phyloP scores from a whole-genome alignment of 257 asterid genomes.

The Vinca minor region DNA sequence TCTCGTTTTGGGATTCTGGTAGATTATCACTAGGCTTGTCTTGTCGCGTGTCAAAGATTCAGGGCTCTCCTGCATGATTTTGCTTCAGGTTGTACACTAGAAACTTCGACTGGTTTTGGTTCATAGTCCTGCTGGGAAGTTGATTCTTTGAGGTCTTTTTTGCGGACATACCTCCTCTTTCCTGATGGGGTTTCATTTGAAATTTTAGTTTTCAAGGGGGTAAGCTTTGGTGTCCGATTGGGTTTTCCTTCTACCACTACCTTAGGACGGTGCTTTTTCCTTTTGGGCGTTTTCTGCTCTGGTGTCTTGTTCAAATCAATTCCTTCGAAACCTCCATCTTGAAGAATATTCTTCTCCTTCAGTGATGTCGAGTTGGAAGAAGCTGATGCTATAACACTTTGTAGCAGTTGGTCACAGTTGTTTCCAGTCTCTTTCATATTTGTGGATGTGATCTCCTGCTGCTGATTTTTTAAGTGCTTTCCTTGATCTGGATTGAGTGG shows the following conservation, averaged over 20 bases:
- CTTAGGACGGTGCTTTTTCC: conserved; percentile 84
- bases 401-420: conserved; percentile 22
- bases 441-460: conserved; percentile 18
- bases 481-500: too few relatives aligned
- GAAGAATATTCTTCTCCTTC: conserved; percentile 26
- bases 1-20: conserved; percentile 24
- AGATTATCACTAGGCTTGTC: conserved; percentile 25
- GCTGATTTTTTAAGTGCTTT: too few relatives aligned
- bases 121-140: conserved; percentile 26
- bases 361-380: conserved; percentile 21
- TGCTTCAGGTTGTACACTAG: conserved; percentile 22
- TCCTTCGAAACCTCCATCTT: conserved; percentile 27
- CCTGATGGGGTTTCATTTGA: conserved; percentile 29
- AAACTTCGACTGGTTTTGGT: conserved; percentile 22
- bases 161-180: conserved; percentile 61
- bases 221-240: conserved; percentile 48
- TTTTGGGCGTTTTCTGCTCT: conserved; percentile 49
- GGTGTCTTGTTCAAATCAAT: conserved; percentile 73
- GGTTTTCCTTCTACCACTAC: conserved; percentile 71
- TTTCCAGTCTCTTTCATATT: conserved; percentile 22
- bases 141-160: conserved; percentile 30
- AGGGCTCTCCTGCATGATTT: conserved; percentile 58
- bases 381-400: conserved; percentile 20
- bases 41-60: conserved; percentile 35
- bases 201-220: conserved; percentile 22